These are phyloP conservation scores for Tetradesmus obliquus DNA, from an alignment of 139 green algal species.

Conservation along the genomic window DNA sequence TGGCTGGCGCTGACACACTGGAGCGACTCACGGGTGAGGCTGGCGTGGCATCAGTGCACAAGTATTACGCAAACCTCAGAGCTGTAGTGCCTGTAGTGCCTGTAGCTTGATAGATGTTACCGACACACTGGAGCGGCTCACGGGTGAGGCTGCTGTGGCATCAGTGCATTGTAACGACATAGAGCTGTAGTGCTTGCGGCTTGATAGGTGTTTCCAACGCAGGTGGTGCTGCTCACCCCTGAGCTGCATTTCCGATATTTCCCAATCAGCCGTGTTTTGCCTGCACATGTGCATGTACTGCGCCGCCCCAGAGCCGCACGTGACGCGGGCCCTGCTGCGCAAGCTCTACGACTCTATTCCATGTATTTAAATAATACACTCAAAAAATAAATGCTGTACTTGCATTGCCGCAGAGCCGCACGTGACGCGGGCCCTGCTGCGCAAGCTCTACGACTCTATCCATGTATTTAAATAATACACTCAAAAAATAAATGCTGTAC, in stretches of 20 bases:
- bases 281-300: too few species aligned
- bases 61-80: not conserved
- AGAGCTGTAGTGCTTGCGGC: slow-evolving; percentile 25
- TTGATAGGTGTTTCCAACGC: slow-evolving; percentile 87
- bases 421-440: slow-evolving; percentile 26
- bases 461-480: too few species aligned
- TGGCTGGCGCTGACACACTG: slow-evolving; percentile 88
- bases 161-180: not conserved
- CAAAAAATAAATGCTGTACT: too few species aligned
- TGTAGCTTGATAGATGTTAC: slow-evolving; percentile 85
- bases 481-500: too few species aligned
- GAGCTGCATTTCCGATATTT: not conserved
- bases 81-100: too few species aligned
- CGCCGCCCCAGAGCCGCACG: not conserved
- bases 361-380: too few species aligned
- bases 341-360: not conserved
- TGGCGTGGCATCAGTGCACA: too few species aligned
- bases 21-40: slow-evolving; percentile 62
- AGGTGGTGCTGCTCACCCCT: slow-evolving; percentile 64
- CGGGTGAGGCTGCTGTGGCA: slow-evolving; percentile 46
- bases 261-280: too few species aligned
- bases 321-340: slow-evolving; percentile 9
- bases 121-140: slow-evolving; percentile 68
- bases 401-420: slow-evolving; percentile 8
- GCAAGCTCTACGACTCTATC: slow-evolving; percentile 8